These are phyloP conservation scores for Candida alai DNA, from an alignment of 805 yeast genomes.

Conservation along the genomic window DNA sequence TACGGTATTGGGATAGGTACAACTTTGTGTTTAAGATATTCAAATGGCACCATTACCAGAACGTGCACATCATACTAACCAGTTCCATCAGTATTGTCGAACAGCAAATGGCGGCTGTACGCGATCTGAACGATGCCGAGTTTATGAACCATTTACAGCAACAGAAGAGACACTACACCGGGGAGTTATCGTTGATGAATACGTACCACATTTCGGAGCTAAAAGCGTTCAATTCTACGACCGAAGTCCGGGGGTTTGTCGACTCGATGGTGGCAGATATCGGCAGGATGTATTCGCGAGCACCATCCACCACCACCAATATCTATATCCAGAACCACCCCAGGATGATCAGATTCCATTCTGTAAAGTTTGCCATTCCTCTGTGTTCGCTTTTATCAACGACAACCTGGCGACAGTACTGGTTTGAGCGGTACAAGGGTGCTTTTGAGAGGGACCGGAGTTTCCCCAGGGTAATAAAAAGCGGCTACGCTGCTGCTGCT, in stretches of 20 bases:
- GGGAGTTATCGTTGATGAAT: slow-evolving; percentile 5
- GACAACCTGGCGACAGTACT: slow-evolving; percentile 20
- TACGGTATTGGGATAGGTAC: slow-evolving; percentile 14
- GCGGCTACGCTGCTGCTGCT: slow-evolving; percentile 5
- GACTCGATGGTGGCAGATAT: not conserved
- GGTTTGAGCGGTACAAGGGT: slow-evolving; percentile 12
- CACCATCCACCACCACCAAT: no score
- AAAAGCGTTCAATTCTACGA: slow-evolving; percentile 2
- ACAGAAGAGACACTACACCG: slow-evolving; percentile 3
- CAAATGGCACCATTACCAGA: slow-evolving; percentile 16
- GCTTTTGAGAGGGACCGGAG: not conserved
- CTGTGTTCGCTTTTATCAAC: slow-evolving; percentile 7
- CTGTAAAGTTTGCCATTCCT: slow-evolving; percentile 6
- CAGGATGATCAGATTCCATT: slow-evolving; percentile 9
- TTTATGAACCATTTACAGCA: slow-evolving; percentile 2
- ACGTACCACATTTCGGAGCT: slow-evolving; percentile 2
- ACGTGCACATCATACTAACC: slow-evolving; percentile 13
- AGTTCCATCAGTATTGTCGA: slow-evolving; percentile 14
- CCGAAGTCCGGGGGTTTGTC: not conserved
- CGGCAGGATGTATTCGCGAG: not conserved
- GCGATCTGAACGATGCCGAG: not conserved
- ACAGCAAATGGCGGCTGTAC: slow-evolving; percentile 10
- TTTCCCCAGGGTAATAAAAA: slow-evolving; percentile 4
- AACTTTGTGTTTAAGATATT: slow-evolving; percentile 17
- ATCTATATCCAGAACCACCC: slow-evolving; percentile 2